Base-by-base conservation (phyloP, 805 yeast species). In the Hanseniaspora nectarophila region DNA sequence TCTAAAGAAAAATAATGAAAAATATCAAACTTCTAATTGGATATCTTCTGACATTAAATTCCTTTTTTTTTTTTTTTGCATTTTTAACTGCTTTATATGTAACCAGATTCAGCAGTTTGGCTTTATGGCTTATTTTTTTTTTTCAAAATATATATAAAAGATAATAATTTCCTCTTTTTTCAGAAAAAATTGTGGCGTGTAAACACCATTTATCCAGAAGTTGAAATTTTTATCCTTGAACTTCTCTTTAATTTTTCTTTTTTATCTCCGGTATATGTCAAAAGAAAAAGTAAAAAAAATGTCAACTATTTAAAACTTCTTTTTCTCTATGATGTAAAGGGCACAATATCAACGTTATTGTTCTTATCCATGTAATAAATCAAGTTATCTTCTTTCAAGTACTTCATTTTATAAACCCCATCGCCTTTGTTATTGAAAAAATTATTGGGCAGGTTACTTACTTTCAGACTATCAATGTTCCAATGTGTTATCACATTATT, bases 341-440 rank as follows among this genome's bases (percentile, higher is more conserved):
- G 46, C 23, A 42, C 31, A 3, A 49, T 18, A 20, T 49, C 32
- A 20, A 49, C 31, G 10, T 42, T 34, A 21, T 42, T 49, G 13
- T 34, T 31, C 7, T 10, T 23, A 28, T 49, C 35, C 3, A 49
- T 21, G 32, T 42, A 49, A 28, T 34, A 28, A 1, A 49, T 49
- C 16, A 49, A 13, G 26, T 49, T 42, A 20, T 49, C 53, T 9
- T 49, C 46, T 26, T 40, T 26, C 0, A 34, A 16, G 29, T 42
- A 49, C 18, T 32, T 34, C 45, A 49, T 16, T n/a, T 49, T 49
- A 33, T 49, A 49, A 5, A 49, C 33, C 13, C 53, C 53, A 34
- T 34, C 33, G n/a, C 4, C 16, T 12, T 24, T 33, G 13, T 23
- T 23, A 26, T 33, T 26, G 21, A 26, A 42, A 18, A 7, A 40